Evolutionary conservation across 495 filamentous ascomycete genomes (phyloP).

Genomic region (Aspergillus leporis): DNA sequence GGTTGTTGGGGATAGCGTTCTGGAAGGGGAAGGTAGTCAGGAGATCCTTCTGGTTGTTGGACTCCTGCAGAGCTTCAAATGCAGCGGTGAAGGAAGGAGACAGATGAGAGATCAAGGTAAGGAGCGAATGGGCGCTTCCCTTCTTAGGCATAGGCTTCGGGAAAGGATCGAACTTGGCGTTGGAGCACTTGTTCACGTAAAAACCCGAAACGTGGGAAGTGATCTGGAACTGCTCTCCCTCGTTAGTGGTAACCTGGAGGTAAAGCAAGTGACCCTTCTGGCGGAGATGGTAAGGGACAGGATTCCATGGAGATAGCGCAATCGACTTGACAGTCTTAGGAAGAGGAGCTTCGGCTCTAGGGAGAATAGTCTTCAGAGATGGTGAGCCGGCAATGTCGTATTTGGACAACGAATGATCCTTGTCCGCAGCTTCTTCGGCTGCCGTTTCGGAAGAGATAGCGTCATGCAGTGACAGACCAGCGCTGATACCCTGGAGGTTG

Average conservation of each 20-base stretch:
- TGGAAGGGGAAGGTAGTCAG: conserved; percentile 92
- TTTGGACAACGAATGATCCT: conserved; percentile 58
- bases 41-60: conserved; percentile 79
- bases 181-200: conserved; percentile 91
- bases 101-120: conserved; percentile 72
- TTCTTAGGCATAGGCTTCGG: conserved; percentile 70
- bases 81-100: conserved; percentile 78
- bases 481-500: conserved; percentile 79
- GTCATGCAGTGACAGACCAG: conserved; percentile 88
- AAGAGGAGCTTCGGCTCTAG: conserved; percentile 58
- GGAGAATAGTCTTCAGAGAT: conserved; percentile 68
- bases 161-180: conserved; percentile 87
- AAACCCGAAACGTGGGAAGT: conserved; percentile 93
- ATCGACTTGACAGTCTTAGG: conserved; percentile 91
- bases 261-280: conserved; percentile 94
- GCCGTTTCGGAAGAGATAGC: conserved; percentile 55
- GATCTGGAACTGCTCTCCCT: conserved; percentile 90
- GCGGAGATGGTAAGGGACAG: conserved; percentile 84
- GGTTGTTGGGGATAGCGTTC: conserved; percentile 86
- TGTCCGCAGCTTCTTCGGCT: conserved; percentile 42
- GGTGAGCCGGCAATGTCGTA: conserved; percentile 76
- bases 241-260: conserved; percentile 80
- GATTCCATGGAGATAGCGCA: conserved; percentile 91
- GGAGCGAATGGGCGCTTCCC: conserved; percentile 77
- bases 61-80: conserved; percentile 75